phyloP scores from a whole-genome alignment of 495 filamentous ascomycete species.

The Pyronema omphalodes region DNA sequence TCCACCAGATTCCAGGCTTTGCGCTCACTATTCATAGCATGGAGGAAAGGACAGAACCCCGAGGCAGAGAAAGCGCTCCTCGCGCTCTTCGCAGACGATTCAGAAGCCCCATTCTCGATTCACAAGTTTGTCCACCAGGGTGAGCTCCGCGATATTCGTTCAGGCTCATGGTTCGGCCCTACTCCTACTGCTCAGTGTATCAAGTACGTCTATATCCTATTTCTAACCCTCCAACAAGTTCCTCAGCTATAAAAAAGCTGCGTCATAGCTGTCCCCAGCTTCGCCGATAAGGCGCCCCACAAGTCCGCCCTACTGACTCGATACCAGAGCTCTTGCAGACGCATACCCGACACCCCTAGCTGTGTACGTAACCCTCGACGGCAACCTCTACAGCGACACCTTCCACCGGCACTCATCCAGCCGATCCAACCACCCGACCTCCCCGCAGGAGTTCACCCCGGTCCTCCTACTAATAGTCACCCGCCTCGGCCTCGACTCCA shows the following conservation, averaged over 20 bases:
- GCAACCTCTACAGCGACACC: conserved; percentile 80
- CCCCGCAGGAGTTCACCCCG: conserved; percentile 48
- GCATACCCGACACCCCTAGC: conserved; percentile 39
- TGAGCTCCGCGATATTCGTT: conserved; percentile 70
- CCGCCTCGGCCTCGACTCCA: conserved; percentile 77
- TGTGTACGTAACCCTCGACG: conserved; percentile 78
- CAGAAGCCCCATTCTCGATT: conserved; percentile 78
- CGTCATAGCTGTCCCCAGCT: conserved; percentile 18
- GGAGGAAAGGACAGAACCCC: conserved; percentile 45
- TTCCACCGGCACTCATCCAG: conserved; percentile 56
- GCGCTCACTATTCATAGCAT: conserved; percentile 38
- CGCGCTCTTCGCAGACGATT: conserved; percentile 72
- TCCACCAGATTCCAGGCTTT: conserved; percentile 3
- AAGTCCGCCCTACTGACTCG: too few species aligned
- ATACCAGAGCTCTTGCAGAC: conserved; percentile 48
- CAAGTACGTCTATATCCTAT: conserved; percentile 39
- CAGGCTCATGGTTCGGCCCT: conserved; percentile 98
- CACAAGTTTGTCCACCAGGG: conserved; percentile 86
- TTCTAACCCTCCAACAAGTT: too few species aligned
- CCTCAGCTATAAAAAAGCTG: background rate
- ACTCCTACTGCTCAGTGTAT: conserved; percentile 93
- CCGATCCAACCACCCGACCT: conserved; percentile 3
- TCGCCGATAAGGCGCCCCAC: background rate
- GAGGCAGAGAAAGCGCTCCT: conserved; percentile 55
- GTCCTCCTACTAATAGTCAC: conserved; percentile 79